Conservation (phyloP, 2,329 filamentous ascomycete species). For the Harringtonia aguacate region DNA sequence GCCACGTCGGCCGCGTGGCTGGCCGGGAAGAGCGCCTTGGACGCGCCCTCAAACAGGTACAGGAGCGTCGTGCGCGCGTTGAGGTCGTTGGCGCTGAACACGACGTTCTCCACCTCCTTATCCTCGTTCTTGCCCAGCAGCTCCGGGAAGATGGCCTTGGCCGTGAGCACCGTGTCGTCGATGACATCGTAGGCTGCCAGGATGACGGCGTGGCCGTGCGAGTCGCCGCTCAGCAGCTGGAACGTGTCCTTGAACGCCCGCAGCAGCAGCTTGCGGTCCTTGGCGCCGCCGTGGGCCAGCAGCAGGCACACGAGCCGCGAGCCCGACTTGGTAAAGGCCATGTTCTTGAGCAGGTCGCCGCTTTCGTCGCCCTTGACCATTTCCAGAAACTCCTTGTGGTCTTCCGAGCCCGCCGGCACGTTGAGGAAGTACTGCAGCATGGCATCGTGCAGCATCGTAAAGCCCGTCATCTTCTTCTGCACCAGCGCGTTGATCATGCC, state of each 20-base stretch:
- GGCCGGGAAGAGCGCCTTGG: slow-evolving; percentile 48
- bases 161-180: slow-evolving; percentile 83
- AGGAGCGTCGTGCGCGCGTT: slow-evolving; percentile 59
- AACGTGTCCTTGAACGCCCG: slow-evolving; percentile 83
- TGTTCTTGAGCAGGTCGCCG: slow-evolving; percentile 83
- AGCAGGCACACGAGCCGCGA: slow-evolving; percentile 71
- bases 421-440: slow-evolving; percentile 95
- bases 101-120: slow-evolving; percentile 51
- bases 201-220: slow-evolving; percentile 68
- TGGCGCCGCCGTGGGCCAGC: slow-evolving; percentile 76
- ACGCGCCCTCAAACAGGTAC: slow-evolving; percentile 67
- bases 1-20: slow-evolving; percentile 56
- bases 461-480: slow-evolving; percentile 93
- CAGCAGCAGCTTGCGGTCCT: slow-evolving; percentile 83
- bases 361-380: slow-evolving; percentile 85
- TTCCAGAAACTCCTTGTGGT: slow-evolving; percentile 80
- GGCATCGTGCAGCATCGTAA: slow-evolving; percentile 95
- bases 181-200: slow-evolving; percentile 82
- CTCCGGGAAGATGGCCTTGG: slow-evolving; percentile 80
- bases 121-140: slow-evolving; percentile 63
- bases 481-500: slow-evolving; percentile 85
- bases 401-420: slow-evolving; percentile 63
- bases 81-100: slow-evolving; percentile 53
- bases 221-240: slow-evolving; percentile 72
- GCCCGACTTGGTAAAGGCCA: slow-evolving; percentile 90